Evolutionary conservation across 2,329 filamentous ascomycete genomes (phyloP), one percentile per base, ranked within the genome.

Genomic region (Paecilomyces sp.): DNA sequence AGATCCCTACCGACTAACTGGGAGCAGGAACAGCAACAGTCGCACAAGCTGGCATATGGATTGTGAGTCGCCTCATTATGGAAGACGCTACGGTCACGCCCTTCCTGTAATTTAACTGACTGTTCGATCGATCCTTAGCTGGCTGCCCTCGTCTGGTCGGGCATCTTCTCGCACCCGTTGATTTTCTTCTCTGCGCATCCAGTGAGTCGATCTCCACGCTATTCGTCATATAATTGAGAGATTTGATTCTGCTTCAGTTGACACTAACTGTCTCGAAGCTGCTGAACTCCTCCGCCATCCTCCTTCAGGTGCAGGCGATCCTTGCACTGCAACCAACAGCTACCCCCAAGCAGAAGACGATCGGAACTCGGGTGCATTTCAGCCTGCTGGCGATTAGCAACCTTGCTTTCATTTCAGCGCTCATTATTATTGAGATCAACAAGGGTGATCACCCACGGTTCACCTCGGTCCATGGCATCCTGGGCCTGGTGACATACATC

Each of bases 151-250:
- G 81, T 96, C 65, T 96, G 91, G 91, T 84, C 85, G 54, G 84
- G 84, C 59, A 84, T 97, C 64, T 85, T 96, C 70, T 83, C 85
- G 51, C 81, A 83, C 53, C 73, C 87, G 31, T 71, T 95, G 62
- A 89, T 90, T 47, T 85, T 96, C 67, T 96, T 97, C 82, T 92
- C 91, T 18, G 86, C 88, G 8, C 93, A 97, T 74, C 93, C 93
- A 7, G 86, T 97, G 71, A 79, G 87, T 60, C 81, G 84, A 76
- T 81, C 79, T 11, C 34, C 56, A 55, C 31, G 47, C 51, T 22
- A 60, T 57, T 34, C 31, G 34, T 58, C 47, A 60, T 55, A 30
- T 15, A 3, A 28, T 28, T 28, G 25, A 28, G 25, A 28, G 25
- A 28, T 28, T n/a, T 50, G 13, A 25, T 31, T 12, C 53, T 25